Evolutionary conservation across 352 stramenopile species (phyloP).

Genomic region (Thraustochytrium striatum): DNA sequence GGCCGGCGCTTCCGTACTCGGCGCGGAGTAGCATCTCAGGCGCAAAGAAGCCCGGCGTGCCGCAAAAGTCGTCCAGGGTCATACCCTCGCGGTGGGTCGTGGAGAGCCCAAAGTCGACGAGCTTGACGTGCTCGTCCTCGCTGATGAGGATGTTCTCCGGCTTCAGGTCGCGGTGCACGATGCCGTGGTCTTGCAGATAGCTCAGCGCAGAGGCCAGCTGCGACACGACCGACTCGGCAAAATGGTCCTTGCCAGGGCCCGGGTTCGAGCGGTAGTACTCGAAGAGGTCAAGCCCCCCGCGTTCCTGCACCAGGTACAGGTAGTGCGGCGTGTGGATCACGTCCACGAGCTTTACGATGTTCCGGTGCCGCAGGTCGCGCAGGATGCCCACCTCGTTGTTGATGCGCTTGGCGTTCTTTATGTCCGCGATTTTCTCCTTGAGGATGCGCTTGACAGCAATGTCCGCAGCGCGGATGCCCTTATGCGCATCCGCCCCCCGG

Average conservation of each 20-base stretch:
- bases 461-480: conserved; percentile 50
- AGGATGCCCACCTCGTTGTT: conserved; percentile 73
- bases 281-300: conserved; percentile 73
- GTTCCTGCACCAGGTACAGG: conserved; percentile 75
- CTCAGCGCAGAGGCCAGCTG: conserved; percentile 78
- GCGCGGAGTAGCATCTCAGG: conserved; percentile 89
- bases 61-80: conserved; percentile 51
- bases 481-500: not conserved
- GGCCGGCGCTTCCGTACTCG: conserved; percentile 81
- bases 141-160: conserved; percentile 58
- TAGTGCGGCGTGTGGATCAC: conserved; percentile 70
- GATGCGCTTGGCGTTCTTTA: conserved; percentile 68
- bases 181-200: conserved; percentile 76
- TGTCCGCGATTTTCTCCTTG: conserved; percentile 71
- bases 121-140: conserved; percentile 56
- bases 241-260: conserved; percentile 48
- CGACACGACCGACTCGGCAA: conserved; percentile 57
- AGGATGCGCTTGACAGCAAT: conserved; percentile 75
- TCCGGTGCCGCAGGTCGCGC: conserved; percentile 64
- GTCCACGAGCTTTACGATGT: conserved; percentile 66
- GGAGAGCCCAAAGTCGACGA: conserved; percentile 72
- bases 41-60: conserved; percentile 89
- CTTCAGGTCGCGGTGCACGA: conserved; percentile 70
- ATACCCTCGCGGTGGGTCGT: conserved; percentile 81
- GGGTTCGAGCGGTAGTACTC: conserved; percentile 64